Percentiles rank a stretch among this genome's conserved stretches.
phyloP scores from a whole-genome alignment of 345 rosid genomes.

The Hibiscus mutabilis region DNA sequence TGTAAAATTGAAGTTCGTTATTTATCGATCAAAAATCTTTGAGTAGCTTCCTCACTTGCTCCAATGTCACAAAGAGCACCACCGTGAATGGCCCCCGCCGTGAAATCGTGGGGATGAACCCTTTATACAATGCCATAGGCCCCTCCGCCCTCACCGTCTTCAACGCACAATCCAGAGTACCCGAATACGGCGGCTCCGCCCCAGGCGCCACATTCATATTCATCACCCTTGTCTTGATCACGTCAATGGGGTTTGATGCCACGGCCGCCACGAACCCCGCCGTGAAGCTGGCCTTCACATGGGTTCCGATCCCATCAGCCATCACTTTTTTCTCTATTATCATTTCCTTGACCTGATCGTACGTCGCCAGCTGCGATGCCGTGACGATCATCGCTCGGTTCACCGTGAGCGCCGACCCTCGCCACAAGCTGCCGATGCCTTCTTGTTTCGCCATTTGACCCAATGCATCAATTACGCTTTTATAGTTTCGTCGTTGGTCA shows the following conservation, averaged over 20 bases:
- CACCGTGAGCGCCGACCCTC: conserved; percentile 74
- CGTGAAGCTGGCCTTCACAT: conserved; percentile 64
- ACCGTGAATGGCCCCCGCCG: conserved; percentile 92
- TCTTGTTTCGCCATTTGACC: conserved; percentile 52
- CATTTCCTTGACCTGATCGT: conserved; percentile 70
- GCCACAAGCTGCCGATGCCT: conserved; percentile 68
- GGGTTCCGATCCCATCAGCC: conserved; percentile 69
- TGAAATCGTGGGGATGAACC: conserved; percentile 74
- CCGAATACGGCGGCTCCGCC: conserved; percentile 38
- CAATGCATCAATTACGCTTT: conserved; percentile 60
- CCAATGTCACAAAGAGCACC: conserved; percentile 77
- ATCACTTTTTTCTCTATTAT: conserved; percentile 40
- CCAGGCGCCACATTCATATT: conserved; percentile 57
- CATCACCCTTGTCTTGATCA: conserved; percentile 88
- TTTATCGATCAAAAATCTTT: conserved; percentile 13
- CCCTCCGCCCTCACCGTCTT: conserved; percentile 76
- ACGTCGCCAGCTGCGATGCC: conserved; percentile 80
- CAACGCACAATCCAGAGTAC: conserved; percentile 68
- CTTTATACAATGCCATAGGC: conserved; percentile 69
- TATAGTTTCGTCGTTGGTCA: conserved; percentile 66
- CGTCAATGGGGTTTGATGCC: conserved; percentile 83
- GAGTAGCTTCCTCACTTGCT: conserved; percentile 62
- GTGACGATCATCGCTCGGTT: conserved; percentile 91
- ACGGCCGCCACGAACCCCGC: conserved; percentile 82
- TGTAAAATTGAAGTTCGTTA: no score